Conservation (phyloP, 2,329 filamentous ascomycete species). For the Botryotinia calthae region DNA sequence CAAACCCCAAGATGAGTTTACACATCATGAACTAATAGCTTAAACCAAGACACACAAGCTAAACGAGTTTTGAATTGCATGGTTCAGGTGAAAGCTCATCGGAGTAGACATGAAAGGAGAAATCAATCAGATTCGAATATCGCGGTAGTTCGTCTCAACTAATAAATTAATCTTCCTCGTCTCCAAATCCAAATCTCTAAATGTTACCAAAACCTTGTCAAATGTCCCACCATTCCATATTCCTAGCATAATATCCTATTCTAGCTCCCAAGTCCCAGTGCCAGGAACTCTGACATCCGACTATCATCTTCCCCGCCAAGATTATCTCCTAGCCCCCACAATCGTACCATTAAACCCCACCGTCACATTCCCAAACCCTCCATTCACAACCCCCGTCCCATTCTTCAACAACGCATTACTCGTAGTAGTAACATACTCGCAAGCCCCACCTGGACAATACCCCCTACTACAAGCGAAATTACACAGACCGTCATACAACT, state of each 20-base stretch:
- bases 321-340: not conserved
- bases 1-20: not conserved
- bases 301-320: not conserved
- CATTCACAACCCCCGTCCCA: not conserved
- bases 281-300: not conserved
- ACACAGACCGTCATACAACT: not conserved
- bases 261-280: not conserved
- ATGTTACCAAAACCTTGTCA: not conserved
- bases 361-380: not conserved
- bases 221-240: not conserved
- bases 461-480: slow-evolving; percentile 1
- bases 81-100: not conserved
- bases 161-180: not conserved
- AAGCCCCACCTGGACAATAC: slow-evolving; percentile 29
- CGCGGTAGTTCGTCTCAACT: not conserved
- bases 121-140: not conserved
- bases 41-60: rapidly evolving
- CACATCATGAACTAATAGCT: not conserved
- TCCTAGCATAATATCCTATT: not conserved
- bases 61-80: not conserved
- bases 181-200: not conserved
- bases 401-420: not conserved
- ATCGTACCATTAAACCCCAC: not conserved
- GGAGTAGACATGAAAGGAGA: not conserved
- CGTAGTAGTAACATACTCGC: not conserved